Evolutionary conservation across 108 stramenopile genomes (phyloP).

Genomic region (Hondaea fermentalgiana): DNA sequence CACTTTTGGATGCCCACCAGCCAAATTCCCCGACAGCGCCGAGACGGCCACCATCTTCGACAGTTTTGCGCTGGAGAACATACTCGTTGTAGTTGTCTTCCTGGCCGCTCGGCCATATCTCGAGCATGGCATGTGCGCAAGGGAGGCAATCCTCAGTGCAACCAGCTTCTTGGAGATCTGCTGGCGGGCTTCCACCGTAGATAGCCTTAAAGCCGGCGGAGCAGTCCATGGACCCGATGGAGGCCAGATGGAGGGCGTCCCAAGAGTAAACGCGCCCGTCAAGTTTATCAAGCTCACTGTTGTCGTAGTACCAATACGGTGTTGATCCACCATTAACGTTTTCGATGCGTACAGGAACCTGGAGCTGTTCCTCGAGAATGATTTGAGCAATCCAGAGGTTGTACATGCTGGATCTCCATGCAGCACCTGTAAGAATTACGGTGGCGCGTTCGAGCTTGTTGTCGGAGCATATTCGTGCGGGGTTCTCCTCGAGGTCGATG

Average conservation of each 20-base stretch:
- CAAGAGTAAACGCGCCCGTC: neutral
- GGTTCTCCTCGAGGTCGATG: neutral
- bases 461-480: neutral
- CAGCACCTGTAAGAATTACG: neutral
- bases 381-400: constrained; percentile 7
- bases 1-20: neutral
- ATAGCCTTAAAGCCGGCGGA: neutral
- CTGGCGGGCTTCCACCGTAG: neutral
- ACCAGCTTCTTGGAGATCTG: neutral
- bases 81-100: neutral
- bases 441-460: neutral
- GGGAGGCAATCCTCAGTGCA: neutral
- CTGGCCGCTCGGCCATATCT: neutral
- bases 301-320: neutral
- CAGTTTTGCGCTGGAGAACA: neutral
- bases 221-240: constrained; percentile 10
- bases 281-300: neutral
- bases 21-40: neutral
- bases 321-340: neutral
- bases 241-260: neutral
- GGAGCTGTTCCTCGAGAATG: neutral
- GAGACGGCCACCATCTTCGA: neutral
- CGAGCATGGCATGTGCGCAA: constrained; percentile 10
- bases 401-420: neutral
- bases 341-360: neutral